phyloP scores from a whole-genome alignment of 73 alveolate genomes.

The Paramecium sonneborni region DNA sequence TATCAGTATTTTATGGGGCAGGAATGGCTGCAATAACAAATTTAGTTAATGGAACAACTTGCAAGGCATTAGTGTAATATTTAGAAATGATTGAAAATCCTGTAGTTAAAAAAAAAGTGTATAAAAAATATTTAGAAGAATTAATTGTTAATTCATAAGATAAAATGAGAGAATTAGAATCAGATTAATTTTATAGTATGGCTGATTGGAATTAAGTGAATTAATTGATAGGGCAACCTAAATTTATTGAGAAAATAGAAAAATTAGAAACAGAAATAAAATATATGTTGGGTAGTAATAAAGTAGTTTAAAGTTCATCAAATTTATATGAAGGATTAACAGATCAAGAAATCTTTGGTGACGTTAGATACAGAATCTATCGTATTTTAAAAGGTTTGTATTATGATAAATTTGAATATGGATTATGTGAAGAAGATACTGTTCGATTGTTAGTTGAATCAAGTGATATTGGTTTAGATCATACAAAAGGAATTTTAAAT shows the following conservation, averaged over 20 bases:
- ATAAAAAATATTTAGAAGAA: conserved; percentile 39
- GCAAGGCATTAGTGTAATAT: conserved; percentile 54
- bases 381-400: conserved; percentile 69
- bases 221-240: conserved; percentile 50
- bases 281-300: neutral
- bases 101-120: conserved; percentile 50
- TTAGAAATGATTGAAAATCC: conserved; percentile 63
- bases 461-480: conserved; percentile 72
- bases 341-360: conserved; percentile 64
- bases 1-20: conserved; percentile 67
- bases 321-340: conserved; percentile 52
- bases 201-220: conserved; percentile 74
- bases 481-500: conserved; percentile 52
- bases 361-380: conserved; percentile 70
- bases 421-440: conserved; percentile 67
- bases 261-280: neutral
- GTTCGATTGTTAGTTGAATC: conserved; percentile 66
- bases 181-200: conserved; percentile 47
- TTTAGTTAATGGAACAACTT: conserved; percentile 72
- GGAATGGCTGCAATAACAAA: conserved; percentile 76
- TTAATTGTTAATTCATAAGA: conserved; percentile 47
- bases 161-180: conserved; percentile 66
- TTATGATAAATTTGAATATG: conserved; percentile 71
- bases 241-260: conserved; percentile 53
- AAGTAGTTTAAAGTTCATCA: neutral